Conservation (phyloP, 1,139 yeast genomes). For the Geotrichum restrictum region DNA sequence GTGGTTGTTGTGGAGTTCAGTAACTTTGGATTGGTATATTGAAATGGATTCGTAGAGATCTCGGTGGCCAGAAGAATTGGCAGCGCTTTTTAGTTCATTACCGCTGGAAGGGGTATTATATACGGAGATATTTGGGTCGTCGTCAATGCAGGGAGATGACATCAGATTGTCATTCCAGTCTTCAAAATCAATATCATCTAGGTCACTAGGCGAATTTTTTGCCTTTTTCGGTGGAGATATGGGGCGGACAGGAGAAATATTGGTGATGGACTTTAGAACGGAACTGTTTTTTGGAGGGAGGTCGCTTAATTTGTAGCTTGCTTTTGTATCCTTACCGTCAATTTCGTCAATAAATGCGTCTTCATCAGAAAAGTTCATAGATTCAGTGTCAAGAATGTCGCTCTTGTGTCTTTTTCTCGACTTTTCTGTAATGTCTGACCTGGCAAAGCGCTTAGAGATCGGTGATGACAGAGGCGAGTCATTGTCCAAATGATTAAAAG, state of each 20-base stretch:
- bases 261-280: constrained; percentile 17
- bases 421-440: neutral
- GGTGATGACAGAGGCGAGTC: neutral
- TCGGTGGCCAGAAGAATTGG: neutral
- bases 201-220: neutral
- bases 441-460: constrained; percentile 1
- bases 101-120: neutral
- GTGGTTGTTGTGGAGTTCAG: constrained; percentile 13
- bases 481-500: neutral
- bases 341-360: constrained; percentile 3
- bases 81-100: neutral
- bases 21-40: constrained; percentile 11
- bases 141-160: neutral
- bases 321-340: constrained; percentile 1
- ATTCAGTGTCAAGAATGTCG: neutral
- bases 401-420: constrained; percentile 2
- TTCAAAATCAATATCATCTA: constrained; percentile 5
- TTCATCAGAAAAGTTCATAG: constrained; percentile 1
- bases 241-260: neutral
- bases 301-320: neutral
- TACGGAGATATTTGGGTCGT: neutral
- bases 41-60: constrained; percentile 6
- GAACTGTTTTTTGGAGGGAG: neutral
- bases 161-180: neutral
- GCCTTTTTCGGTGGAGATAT: neutral